Base-by-base conservation (phyloP, 257 asterid genomes). In the Cynanchum wilfordii region DNA sequence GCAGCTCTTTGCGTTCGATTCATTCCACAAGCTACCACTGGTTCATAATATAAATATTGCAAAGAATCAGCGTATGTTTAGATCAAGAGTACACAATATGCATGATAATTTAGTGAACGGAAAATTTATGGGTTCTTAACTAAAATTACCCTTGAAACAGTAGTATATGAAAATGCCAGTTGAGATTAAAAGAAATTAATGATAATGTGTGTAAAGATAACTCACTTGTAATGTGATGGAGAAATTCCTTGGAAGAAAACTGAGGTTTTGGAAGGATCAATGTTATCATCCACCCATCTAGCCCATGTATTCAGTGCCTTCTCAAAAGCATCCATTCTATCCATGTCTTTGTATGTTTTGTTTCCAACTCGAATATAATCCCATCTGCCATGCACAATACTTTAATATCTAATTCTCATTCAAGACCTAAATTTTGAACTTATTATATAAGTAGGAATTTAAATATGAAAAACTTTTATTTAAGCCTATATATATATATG, bases 181-280 rank as follows among this genome's bases (percentile, higher is more conserved):
- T 36, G 40, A 36, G 5, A 36, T 36, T 3, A 36, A 36, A 36
- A 36, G 40, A 33, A 33, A 33, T 2, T 3, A 36, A 36, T 4
- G 5, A 36, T 36, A 36, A 36, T 6, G 40, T 3, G 47, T 42
- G 10, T 7, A 7, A 4, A 42, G 29, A n/a, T n/a, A 2, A 72
- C 77, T 67, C 64, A 73, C 77, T 91, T 91, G 91, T 93, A 93
- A 76, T 93, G 98, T 40, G 97, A 89, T 6, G 98, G 98, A 47
- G 98, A 93, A 29, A 93, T 86, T n/a, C 98, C 98, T 77, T 93
- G 97, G 79, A 89, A 93, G 86, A 91, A 87, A 66, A 94, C 87
- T 49, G 72, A 81, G 54, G 93, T 85, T 67, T 74, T 87, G 70
- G 87, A 40, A 42, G 96, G 96, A 72, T 89, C 86, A 70, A 88